These are phyloP conservation scores for Didymosphaeria variabile DNA, from an alignment of 2,329 filamentous ascomycete species.

Conservation along the genomic window DNA sequence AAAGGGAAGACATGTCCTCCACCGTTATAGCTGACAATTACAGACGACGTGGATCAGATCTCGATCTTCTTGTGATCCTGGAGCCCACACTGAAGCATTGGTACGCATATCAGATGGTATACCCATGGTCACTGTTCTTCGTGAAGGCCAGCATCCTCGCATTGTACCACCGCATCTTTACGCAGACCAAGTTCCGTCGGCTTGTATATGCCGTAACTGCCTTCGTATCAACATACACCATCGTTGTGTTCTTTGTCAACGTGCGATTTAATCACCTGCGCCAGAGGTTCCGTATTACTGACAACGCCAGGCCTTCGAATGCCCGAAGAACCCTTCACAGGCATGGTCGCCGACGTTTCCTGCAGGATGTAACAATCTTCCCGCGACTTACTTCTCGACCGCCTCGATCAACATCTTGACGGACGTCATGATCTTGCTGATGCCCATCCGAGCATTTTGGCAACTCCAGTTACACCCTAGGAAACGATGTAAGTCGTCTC, in stretches of 20 bases:
- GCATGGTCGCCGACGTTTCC: conserved; percentile 32
- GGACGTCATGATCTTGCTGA: conserved; percentile 27
- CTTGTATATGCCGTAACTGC: conserved; percentile 16
- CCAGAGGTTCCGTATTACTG: background rate
- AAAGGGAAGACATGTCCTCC: background rate
- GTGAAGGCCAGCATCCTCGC: conserved; percentile 35
- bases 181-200: conserved; percentile 22
- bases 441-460: conserved; percentile 30
- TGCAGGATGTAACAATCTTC: conserved; percentile 30
- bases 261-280: conserved; percentile 7
- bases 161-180: conserved; percentile 33
- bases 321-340: conserved; percentile 20
- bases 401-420: conserved; percentile 32
- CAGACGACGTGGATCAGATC: conserved; percentile 24
- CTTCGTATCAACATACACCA: conserved; percentile 23
- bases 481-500: conserved; percentile 16
- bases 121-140: conserved; percentile 33
- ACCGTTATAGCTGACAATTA: background rate
- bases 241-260: conserved; percentile 28
- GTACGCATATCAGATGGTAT: conserved; percentile 37
- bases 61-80: conserved; percentile 20
- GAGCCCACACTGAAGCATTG: conserved; percentile 33
- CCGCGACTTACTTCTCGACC: conserved; percentile 28
- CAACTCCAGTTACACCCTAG: conserved; percentile 26
- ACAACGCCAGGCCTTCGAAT: conserved; percentile 30